A percentile compares a stretch with the other conserved stretches of the same genome.
These are phyloP conservation scores for Tylopilus vinaceipallidus DNA, from an alignment of 768 basidiomycete species.

Conservation along the genomic window DNA sequence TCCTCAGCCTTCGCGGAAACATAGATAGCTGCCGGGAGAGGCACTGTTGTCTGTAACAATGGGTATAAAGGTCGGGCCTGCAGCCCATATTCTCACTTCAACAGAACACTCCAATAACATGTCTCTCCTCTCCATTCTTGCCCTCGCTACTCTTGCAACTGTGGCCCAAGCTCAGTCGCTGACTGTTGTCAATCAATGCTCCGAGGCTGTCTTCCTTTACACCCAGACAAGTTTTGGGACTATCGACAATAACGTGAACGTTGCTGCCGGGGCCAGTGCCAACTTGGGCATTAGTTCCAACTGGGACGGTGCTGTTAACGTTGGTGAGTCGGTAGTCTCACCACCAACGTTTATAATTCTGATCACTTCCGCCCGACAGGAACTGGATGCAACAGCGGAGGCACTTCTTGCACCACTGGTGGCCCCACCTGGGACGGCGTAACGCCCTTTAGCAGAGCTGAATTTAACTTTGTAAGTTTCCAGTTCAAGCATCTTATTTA, in stretches of 20 bases:
- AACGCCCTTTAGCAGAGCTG: slow-evolving; percentile 33
- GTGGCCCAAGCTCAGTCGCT: slow-evolving; percentile 28
- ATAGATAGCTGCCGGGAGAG: not conserved
- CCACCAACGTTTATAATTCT: not conserved
- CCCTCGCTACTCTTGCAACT: slow-evolving; percentile 18
- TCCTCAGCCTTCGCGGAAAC: not conserved
- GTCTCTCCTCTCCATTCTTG: slow-evolving; percentile 18
- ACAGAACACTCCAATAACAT: slow-evolving; percentile 12
- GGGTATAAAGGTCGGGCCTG: slow-evolving; percentile 12
- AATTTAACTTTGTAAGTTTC: slow-evolving; percentile 31
- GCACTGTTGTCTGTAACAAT: not conserved
- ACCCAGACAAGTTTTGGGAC: slow-evolving; percentile 30
- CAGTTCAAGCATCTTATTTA: not conserved
- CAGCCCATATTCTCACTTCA: not conserved
- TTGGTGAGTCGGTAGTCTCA: slow-evolving; percentile 15
- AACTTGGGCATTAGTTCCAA: slow-evolving; percentile 32
- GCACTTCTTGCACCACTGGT: slow-evolving; percentile 27
- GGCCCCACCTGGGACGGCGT: slow-evolving; percentile 30
- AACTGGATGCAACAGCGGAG: slow-evolving; percentile 26
- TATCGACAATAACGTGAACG: slow-evolving; percentile 26
- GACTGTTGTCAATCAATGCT: slow-evolving; percentile 27
- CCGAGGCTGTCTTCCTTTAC: slow-evolving; percentile 27
- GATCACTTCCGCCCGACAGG: slow-evolving; percentile 23
- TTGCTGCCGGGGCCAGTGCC: slow-evolving; percentile 20
- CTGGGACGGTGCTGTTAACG: slow-evolving; percentile 33